phyloP scores from a whole-genome alignment of 805 yeast genomes.

The Hanseniaspora hatyaiensis region DNA sequence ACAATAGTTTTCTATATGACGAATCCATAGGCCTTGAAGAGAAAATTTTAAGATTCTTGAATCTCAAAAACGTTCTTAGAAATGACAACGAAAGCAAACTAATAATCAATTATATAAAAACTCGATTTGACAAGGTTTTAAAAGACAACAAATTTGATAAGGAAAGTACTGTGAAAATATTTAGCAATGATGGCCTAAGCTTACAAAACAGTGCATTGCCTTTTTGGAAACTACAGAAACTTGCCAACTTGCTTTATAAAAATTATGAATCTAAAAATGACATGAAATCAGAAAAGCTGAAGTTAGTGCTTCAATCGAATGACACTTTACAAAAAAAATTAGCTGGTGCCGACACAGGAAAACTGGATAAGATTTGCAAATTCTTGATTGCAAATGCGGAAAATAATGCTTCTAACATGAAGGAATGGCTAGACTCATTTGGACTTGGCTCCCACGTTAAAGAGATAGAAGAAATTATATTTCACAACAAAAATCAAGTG shows the following conservation, averaged over 20 bases:
- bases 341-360: neutral
- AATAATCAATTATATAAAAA: neutral
- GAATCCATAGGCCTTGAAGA: slow-evolving; percentile 4
- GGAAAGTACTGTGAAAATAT: neutral
- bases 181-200: slow-evolving; percentile 1
- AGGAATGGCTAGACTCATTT: slow-evolving; percentile 6
- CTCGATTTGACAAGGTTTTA: neutral
- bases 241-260: neutral
- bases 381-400: neutral
- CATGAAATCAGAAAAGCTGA: slow-evolving; percentile 1
- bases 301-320: neutral
- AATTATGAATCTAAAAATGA: slow-evolving; percentile 10
- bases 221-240: slow-evolving; percentile 11
- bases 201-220: slow-evolving; percentile 6
- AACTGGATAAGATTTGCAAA: slow-evolving; percentile 6
- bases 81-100: slow-evolving; percentile 1
- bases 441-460: neutral
- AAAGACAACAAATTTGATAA: neutral
- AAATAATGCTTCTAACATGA: neutral
- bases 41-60: slow-evolving; percentile 4
- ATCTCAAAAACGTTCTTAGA: neutral
- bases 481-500: neutral
- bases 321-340: neutral
- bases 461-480: neutral
- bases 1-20: slow-evolving; percentile 1